Evolutionary conservation across 148 eudicot genomes (phyloP).

Genomic region (Silene conica): DNA sequence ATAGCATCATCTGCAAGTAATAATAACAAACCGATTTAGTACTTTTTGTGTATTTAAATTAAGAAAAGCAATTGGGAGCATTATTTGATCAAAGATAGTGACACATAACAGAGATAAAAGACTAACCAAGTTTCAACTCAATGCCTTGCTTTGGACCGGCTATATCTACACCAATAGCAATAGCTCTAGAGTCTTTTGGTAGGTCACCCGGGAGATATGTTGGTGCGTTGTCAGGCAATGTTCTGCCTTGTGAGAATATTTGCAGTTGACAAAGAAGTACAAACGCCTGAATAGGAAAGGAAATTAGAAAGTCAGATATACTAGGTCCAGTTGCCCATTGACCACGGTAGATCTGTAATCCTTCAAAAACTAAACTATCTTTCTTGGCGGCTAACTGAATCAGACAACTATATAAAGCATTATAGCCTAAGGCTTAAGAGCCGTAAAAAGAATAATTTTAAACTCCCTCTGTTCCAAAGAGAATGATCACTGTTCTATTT

Average conservation of each 20-base stretch:
- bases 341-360: neutral
- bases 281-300: slow-evolving; percentile 50
- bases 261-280: slow-evolving; percentile 84
- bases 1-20: slow-evolving; percentile 73
- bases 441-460: neutral
- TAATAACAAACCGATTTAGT: neutral
- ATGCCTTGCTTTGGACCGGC: slow-evolving; percentile 59
- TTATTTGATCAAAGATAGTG: neutral
- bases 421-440: neutral
- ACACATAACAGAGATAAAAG: slow-evolving; percentile 1
- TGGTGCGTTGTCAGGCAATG: slow-evolving; percentile 71
- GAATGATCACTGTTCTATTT: neutral
- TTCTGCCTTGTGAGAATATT: slow-evolving; percentile 65
- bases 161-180: slow-evolving; percentile 45
- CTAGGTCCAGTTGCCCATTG: neutral
- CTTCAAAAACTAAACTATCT: neutral
- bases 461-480: neutral
- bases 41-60: neutral
- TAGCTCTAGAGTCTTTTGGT: slow-evolving; percentile 57
- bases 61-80: neutral
- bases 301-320: slow-evolving; percentile 12
- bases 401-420: neutral
- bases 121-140: slow-evolving; percentile 79
- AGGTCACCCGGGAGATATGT: slow-evolving; percentile 38
- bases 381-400: neutral